Conservation (phyloP, 768 basidiomycete species). For the Hygrocybe punicea region DNA sequence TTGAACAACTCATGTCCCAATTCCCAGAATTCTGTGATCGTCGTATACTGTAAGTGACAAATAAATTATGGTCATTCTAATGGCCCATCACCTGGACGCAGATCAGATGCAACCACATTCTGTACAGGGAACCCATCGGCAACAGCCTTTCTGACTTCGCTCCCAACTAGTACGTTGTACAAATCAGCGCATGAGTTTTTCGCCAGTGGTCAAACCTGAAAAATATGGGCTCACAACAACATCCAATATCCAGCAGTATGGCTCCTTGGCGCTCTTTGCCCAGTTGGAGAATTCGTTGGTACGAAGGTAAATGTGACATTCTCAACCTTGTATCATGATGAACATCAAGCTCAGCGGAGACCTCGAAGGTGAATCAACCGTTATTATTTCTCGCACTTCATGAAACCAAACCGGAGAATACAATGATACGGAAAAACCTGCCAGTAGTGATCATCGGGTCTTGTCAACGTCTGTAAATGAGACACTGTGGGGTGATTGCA, state of each 20-base stretch:
- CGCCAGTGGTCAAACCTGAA: no score
- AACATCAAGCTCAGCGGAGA: slow-evolving; percentile 3
- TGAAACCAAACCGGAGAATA: slow-evolving; percentile 31
- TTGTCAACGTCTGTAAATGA: no score
- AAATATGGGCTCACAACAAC: slow-evolving; percentile 45
- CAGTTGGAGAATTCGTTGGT: slow-evolving; percentile 31
- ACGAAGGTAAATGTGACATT: slow-evolving; percentile 34
- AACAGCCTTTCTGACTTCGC: slow-evolving; percentile 39
- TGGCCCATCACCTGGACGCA: slow-evolving; percentile 30
- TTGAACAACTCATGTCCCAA: slow-evolving; percentile 60
- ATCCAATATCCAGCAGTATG: slow-evolving; percentile 44
- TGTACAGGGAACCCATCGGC: slow-evolving; percentile 40
- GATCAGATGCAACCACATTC: slow-evolving; percentile 37
- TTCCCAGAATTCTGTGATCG: slow-evolving; percentile 52
- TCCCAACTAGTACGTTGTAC: slow-evolving; percentile 32
- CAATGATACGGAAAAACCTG: slow-evolving; percentile 33
- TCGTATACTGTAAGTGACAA: neutral
- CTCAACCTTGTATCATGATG: slow-evolving; percentile 22
- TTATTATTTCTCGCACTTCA: slow-evolving; percentile 16
- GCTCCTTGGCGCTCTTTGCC: slow-evolving; percentile 23
- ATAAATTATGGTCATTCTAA: neutral
- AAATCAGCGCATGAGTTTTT: neutral
- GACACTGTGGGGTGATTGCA: no score
- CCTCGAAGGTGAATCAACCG: no score
- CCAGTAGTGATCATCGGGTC: neutral